A percentile compares a stretch with the other conserved stretches of the same genome.
Evolutionary conservation across 768 basidiomycete species (phyloP).

Genomic region (Paxillus involutus): DNA sequence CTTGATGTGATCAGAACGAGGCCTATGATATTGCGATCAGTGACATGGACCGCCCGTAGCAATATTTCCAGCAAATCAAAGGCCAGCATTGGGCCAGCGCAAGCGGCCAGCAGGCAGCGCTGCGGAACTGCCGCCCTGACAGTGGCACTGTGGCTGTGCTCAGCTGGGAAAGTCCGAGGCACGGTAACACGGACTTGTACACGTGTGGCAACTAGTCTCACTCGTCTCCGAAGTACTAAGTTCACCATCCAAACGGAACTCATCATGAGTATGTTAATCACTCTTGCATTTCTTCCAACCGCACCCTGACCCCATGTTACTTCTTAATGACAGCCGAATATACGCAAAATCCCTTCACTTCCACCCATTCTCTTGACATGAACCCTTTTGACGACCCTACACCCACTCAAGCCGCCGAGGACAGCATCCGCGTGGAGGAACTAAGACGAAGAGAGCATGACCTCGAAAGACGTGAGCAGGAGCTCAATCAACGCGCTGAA

Average conservation of each 20-base stretch:
- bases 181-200: too few species aligned
- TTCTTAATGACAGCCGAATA: conserved; percentile 18
- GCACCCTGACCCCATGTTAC: conserved; percentile 4
- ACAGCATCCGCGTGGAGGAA: conserved; percentile 55
- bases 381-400: conserved; percentile 90
- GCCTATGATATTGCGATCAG: too few species aligned
- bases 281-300: neutral
- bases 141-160: neutral
- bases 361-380: conserved; percentile 78
- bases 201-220: neutral
- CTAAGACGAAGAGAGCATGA: conserved; percentile 79
- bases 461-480: conserved; percentile 74
- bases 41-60: neutral
- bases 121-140: neutral
- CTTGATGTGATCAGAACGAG: neutral
- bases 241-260: neutral
- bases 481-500: conserved; percentile 67
- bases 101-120: too few species aligned
- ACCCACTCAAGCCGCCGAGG: conserved; percentile 36
- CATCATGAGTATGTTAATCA: conserved; percentile 23
- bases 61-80: neutral
- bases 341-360: conserved; percentile 81
- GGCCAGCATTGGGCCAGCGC: neutral
- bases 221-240: neutral
- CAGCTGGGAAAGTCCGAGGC: neutral